Conservation (phyloP, 345 rosid species). For the Arabis alpina region DNA sequence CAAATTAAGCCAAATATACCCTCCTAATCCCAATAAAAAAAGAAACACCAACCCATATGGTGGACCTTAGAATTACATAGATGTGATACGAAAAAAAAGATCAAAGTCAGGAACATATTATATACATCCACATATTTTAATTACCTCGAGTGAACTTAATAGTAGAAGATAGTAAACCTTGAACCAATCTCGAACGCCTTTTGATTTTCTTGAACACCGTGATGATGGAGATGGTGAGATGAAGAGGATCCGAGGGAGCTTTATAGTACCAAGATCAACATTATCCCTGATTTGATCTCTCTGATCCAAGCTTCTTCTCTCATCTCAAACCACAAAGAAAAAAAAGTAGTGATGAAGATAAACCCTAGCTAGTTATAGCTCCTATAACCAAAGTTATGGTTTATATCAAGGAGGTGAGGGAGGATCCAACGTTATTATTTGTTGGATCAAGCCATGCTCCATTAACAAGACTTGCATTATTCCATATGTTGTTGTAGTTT, state of each 20-base stretch:
- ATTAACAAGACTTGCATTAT: constrained; percentile 42
- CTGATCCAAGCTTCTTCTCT: constrained; percentile 83
- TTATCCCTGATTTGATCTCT: constrained; percentile 64
- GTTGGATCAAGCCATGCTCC: constrained; percentile 76
- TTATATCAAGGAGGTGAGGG: constrained; percentile 79
- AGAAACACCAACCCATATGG: constrained; percentile 43
- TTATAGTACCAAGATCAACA: constrained; percentile 63
- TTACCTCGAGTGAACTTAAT: constrained; percentile 38
- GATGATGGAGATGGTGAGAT: constrained; percentile 57
- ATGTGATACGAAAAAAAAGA: constrained; percentile 5
- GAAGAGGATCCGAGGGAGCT: constrained; percentile 94
- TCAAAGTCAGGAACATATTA: constrained; percentile 44
- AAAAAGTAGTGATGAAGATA: constrained; percentile 32
- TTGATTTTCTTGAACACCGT: constrained; percentile 44
- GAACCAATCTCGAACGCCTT: constrained; percentile 31
- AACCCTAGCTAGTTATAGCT: constrained; percentile 50
- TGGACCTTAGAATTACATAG: constrained; percentile 44
- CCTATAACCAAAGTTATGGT: constrained; percentile 44
- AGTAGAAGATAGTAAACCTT: constrained; percentile 38
- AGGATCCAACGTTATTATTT: constrained; percentile 63
- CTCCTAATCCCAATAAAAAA: constrained; percentile 35
- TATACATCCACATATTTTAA: constrained; percentile 37
- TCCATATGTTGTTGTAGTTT: constrained; percentile 43
- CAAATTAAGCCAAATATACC: constrained; percentile 41
- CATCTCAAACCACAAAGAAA: constrained; percentile 44